Conservation (phyloP, 306 rosid genomes). For the Senna siamea region DNA sequence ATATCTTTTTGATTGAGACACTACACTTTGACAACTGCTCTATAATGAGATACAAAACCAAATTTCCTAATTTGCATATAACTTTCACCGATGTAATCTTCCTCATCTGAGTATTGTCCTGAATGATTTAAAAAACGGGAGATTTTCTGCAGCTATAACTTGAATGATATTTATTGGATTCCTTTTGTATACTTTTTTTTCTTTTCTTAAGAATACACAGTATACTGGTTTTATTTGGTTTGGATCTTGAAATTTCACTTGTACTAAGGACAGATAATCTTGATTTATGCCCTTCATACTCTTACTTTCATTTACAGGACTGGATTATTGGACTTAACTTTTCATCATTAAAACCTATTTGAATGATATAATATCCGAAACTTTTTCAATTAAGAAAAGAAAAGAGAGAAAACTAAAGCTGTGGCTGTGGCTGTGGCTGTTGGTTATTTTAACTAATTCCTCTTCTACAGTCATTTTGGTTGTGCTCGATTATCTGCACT, state of each 20-base stretch:
- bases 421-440: neutral
- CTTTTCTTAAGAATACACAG: neutral
- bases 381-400: neutral
- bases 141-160: neutral
- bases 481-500: neutral
- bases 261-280: neutral
- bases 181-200: neutral
- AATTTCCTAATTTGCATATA: neutral
- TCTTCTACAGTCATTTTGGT: neutral
- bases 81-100: neutral
- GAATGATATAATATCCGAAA: neutral
- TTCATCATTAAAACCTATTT: neutral
- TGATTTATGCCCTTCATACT: too few species aligned
- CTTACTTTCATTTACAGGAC: neutral
- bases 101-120: neutral
- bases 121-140: neutral
- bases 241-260: neutral
- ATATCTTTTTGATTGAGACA: neutral
- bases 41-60: neutral
- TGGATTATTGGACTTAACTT: neutral
- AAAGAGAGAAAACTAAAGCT: neutral
- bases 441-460: neutral
- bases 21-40: too few species aligned
- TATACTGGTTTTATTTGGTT: neutral
- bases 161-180: neutral